These are phyloP conservation scores for Aegilops tauschii DNA, from an alignment of 176 grass and related monocot species.

Conservation along the genomic window DNA sequence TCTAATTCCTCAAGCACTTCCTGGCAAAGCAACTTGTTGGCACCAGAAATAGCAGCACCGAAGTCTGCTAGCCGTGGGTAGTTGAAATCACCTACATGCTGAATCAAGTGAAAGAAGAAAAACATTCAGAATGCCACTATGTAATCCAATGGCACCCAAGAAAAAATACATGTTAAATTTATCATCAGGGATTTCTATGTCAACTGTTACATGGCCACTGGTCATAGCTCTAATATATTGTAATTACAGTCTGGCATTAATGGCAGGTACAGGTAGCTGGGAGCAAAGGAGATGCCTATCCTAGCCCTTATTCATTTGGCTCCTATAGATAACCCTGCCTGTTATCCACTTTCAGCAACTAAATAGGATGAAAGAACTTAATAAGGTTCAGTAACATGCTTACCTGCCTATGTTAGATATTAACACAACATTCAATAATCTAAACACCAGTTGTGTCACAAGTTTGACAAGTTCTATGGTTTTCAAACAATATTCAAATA, in stretches of 20 bases:
- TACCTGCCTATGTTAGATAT: not conserved
- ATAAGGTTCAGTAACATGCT: not conserved
- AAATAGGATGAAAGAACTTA: not conserved
- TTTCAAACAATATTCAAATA: constrained; percentile 17
- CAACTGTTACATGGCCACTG: constrained; percentile 2
- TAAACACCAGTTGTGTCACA: not conserved
- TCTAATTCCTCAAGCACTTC: constrained; percentile 96
- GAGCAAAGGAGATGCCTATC: not conserved
- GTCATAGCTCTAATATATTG: constrained; percentile 5
- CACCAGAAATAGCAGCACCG: constrained; percentile 95
- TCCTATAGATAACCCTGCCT: not conserved
- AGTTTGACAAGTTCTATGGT: not conserved
- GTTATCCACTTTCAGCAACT: constrained; percentile 4
- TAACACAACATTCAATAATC: constrained; percentile 5
- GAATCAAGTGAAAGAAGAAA: constrained; percentile 34
- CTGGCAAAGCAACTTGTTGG: constrained; percentile 88
- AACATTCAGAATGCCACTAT: constrained; percentile 8
- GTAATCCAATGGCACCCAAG: constrained; percentile 15
- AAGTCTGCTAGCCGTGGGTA: constrained; percentile 88
- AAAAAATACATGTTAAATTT: not conserved
- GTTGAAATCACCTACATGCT: constrained; percentile 94
- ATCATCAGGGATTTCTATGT: constrained; percentile 1
- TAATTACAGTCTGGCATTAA: not conserved
- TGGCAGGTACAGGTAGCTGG: not conserved
- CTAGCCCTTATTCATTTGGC: not conserved